These are phyloP conservation scores for Prunus campanulata DNA, from an alignment of 306 rosid species.

Conservation along the genomic window DNA sequence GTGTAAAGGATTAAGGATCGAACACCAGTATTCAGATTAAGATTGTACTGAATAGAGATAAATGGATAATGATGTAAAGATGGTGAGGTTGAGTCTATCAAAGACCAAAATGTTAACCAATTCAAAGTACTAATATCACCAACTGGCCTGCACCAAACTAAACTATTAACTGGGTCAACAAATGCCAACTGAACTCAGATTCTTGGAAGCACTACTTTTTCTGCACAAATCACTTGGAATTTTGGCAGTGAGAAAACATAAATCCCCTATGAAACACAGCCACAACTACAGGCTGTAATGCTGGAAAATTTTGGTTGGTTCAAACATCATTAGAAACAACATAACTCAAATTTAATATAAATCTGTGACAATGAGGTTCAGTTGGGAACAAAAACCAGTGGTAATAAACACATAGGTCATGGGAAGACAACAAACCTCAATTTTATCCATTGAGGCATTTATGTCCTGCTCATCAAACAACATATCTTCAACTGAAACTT, in stretches of 20 bases:
- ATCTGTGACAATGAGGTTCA: not conserved
- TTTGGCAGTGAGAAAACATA: not conserved
- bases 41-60: not conserved
- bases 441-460: slow-evolving; percentile 91
- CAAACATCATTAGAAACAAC: not conserved
- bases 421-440: slow-evolving; percentile 57
- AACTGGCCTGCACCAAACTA: not conserved
- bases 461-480: slow-evolving; percentile 82
- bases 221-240: not conserved
- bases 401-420: not conserved
- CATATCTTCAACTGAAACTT: slow-evolving; percentile 91
- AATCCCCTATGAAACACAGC: not conserved
- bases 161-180: not conserved
- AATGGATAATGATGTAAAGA: not conserved
- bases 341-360: not conserved
- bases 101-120: not conserved
- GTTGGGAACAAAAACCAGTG: not conserved
- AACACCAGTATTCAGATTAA: not conserved
- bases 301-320: not conserved
- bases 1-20: not conserved
- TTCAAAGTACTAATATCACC: not conserved
- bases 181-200: not conserved
- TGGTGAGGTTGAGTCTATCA: not conserved
- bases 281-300: not conserved
- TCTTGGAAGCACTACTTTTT: not conserved